These are phyloP conservation scores for Ploettnerulaceae sp. DNA, from an alignment of 2,329 filamentous ascomycete genomes.

Conservation along the genomic window DNA sequence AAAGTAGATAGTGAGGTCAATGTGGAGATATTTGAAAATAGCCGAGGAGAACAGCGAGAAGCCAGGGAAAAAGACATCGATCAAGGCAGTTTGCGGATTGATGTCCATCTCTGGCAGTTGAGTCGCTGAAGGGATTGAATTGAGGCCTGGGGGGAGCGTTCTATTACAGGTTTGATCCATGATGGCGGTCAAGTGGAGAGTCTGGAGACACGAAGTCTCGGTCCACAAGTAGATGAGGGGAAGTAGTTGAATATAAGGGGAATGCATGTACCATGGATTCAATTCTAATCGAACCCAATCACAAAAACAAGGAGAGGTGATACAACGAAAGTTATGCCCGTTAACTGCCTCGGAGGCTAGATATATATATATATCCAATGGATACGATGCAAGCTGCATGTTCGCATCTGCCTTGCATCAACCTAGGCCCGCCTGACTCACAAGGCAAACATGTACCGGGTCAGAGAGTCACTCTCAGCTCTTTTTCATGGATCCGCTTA, in stretches of 20 bases:
- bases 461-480: constrained; percentile 4
- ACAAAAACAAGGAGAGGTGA: no score
- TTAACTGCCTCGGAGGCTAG: neutral
- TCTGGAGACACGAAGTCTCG: neutral
- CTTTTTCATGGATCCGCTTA: neutral
- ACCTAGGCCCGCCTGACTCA: constrained; percentile 10
- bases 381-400: no score
- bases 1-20: constrained; percentile 60
- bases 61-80: constrained; percentile 63
- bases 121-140: constrained; percentile 4
- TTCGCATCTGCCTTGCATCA: neutral
- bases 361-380: neutral
- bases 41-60: constrained; percentile 53
- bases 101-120: constrained; percentile 8
- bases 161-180: constrained; percentile 16
- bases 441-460: constrained; percentile 5
- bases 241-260: no score
- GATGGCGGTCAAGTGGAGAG: neutral
- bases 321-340: neutral
- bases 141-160: neutral
- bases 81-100: constrained; percentile 35
- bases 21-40: constrained; percentile 51
- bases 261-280: no score
- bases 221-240: neutral
- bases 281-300: no score